Base-by-base conservation (phyloP, 768 basidiomycete species). In the Cyathus striatus region DNA sequence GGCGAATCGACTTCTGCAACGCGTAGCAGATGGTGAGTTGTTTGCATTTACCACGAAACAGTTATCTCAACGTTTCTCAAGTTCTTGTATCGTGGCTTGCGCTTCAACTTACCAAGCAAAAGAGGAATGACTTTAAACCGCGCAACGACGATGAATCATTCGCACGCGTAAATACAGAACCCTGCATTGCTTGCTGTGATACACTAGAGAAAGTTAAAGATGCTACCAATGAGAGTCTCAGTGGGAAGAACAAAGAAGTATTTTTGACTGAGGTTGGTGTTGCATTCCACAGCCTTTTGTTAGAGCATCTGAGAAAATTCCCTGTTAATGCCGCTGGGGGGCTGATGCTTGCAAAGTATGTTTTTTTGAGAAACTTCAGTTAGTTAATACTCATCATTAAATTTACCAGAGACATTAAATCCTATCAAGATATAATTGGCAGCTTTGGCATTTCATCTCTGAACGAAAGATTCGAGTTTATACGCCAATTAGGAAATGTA, bases 291-390 rank as follows among this genome's bases (percentile, higher is more conserved):
- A 82, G 95, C 45, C 73, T 94, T 10, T 75, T 99, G 5, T 74
- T 99, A 38, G 96, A 98, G 30, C 96, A 99, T 58, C 72, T 96
- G 43, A 86, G 88, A 56, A 97, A 91, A 64, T 98, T 97, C 67
- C 90, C 92, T 2, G 93, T 99, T 41, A 96, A 86, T 51, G 93
- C 94, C 1, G 92, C 93, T 1, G 96, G 96, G 32, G 96, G 95
- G 13, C 69, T 99, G 40, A 95, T 98, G 90, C 83, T 99, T 30
- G 95, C 96, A 18, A 99, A 98, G 93, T 94, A 50, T 47, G 82
- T 69, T 3, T 7, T n/a, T 23, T 42, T 33, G 13, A n/a, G 14
- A 13, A 9, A 6, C 24, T n/a, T 4, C 26, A 22, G 32, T 22
- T 6, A 10, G 4, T 24, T 38, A n/a, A 16, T 42, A 3, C 35